phyloP scores from a whole-genome alignment of 2,329 filamentous ascomycete species.

The Cryphonectria japonica region DNA sequence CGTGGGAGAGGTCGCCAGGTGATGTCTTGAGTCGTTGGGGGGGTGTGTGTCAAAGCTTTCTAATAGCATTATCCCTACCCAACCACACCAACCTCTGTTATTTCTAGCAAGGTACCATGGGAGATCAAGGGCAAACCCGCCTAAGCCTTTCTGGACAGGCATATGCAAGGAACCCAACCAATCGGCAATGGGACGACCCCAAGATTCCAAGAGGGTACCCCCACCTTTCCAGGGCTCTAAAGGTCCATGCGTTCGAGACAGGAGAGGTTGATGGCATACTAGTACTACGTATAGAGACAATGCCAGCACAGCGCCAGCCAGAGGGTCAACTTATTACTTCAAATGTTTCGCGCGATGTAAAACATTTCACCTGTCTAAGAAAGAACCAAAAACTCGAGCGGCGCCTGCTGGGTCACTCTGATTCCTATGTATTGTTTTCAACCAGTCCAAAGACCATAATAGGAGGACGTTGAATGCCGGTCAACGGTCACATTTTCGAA shows the following conservation, averaged over 20 bases:
- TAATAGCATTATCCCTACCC: neutral
- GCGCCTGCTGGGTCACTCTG: neutral
- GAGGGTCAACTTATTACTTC: neutral
- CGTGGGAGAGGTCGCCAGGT: neutral
- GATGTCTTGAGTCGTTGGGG: neutral
- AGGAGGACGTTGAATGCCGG: neutral
- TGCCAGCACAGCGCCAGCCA: neutral
- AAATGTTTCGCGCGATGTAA: neutral
- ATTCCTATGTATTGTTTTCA: neutral
- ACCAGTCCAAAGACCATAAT: neutral
- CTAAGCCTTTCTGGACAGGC: conserved; percentile 1
- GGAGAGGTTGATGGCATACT: neutral
- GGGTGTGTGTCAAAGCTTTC: neutral
- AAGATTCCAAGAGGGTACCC: neutral
- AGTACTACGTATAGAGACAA: neutral
- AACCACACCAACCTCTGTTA: conserved; percentile 1
- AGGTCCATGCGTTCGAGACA: neutral
- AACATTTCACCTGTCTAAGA: neutral
- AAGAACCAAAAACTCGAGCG: too few species aligned
- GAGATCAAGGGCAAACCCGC: neutral
- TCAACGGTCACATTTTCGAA: neutral
- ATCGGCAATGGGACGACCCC: conserved; percentile 3
- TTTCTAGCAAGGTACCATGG: neutral
- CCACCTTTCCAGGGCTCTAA: neutral
- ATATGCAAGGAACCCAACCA: conserved; percentile 5